Evolutionary conservation across 1,284 basidiomycete species (phyloP).

Genomic region (Spongiforma sp.): DNA sequence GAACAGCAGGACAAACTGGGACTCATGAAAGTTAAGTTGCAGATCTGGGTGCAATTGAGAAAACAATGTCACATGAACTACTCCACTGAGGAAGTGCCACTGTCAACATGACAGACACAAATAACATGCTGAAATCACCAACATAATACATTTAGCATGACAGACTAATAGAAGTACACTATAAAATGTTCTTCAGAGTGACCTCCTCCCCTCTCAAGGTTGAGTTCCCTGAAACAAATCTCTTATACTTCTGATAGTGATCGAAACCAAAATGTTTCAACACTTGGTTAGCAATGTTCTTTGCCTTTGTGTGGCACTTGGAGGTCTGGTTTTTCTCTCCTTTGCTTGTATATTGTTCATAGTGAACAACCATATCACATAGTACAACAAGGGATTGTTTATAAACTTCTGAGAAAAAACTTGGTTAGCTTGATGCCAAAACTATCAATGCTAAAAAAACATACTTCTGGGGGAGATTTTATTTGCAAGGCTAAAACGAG

Average conservation of each 20-base stretch:
- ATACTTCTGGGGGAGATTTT: not conserved
- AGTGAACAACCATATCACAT: not conserved
- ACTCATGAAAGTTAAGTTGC: no score
- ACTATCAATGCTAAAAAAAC: not conserved
- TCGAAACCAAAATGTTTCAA: not conserved
- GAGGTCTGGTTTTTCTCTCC: not conserved
- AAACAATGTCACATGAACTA: no score
- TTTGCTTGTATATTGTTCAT: not conserved
- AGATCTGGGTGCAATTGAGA: no score
- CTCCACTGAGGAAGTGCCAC: no score
- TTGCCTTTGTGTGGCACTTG: not conserved
- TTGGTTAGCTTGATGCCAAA: not conserved
- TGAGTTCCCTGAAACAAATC: not conserved
- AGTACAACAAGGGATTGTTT: not conserved
- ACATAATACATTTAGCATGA: no score
- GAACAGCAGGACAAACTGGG: no score
- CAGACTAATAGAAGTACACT: no score
- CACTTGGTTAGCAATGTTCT: not conserved
- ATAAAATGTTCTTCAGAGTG: not conserved
- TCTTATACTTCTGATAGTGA: not conserved
- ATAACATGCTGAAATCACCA: no score
- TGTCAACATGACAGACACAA: no score
- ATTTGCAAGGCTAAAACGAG: not conserved
- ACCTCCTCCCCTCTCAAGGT: not conserved
- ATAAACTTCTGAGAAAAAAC: slow-evolving; percentile 1